Base-by-base conservation (phyloP, 495 filamentous ascomycete species). In the Neurospora intermedia region DNA sequence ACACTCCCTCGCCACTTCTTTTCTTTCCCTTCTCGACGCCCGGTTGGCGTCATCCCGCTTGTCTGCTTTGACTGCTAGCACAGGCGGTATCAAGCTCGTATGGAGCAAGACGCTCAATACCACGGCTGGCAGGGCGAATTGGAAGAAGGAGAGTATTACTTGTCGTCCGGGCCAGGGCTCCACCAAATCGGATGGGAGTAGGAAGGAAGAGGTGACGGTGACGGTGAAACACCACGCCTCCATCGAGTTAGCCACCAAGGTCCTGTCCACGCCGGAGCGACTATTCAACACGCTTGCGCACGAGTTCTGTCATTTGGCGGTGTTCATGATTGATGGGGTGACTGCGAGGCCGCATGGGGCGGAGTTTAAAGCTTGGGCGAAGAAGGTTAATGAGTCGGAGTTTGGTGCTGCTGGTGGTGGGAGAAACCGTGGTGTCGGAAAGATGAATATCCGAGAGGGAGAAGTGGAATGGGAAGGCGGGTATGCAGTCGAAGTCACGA, bases 261-360 rank as follows among this genome's bases (percentile, higher is more conserved):
- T 99, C 69, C 92, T 98, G 71, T 86, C 91, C 79, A 88, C 90
- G 78, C 87, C 91, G 72, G 84, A 92, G 62, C 89, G 94, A 27
- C 85, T 99, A 27, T 84, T 94, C 69, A 97, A 97, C 80, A 92
- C 93, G 1, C 77, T 98, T 27, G 93, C 94, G 4, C 96, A 99
- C 80, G 96, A 99, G 75, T 99, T 94, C 84, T 98, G 95, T 81
- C 96, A 99, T 79, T 85, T 98, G 1, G 90, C 92, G 41, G 94
- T 92, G 77, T 96, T 92, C 81, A 93, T 98, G 85, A 84, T 98
- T 69, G 88, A 85, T 42, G 85, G 89, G 18, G 82, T 92, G 31
- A 85, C 85, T 27, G 88, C 88, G 42, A 87, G 92, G 72, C 91
- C 93, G 1, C 96, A 98, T 78, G 95, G 94, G 13, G 82, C 85